phyloP scores from a whole-genome alignment of 768 basidiomycete species.

The Auricularia cornea region DNA sequence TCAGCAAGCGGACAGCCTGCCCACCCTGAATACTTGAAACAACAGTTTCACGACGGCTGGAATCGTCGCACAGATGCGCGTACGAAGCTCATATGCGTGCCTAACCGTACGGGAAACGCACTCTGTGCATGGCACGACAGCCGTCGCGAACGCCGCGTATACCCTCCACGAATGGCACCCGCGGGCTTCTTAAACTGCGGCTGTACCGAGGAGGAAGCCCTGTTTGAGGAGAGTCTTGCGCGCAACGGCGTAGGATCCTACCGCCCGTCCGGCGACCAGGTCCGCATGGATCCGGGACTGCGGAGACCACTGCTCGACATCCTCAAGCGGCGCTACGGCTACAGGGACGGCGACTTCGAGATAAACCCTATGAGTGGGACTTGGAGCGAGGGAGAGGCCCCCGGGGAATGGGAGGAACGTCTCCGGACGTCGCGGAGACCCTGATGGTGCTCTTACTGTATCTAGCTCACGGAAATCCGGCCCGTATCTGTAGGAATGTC shows the following conservation, averaged over 20 bases:
- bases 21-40: conserved; percentile 32
- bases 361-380: conserved; percentile 51
- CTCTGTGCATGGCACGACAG: conserved; percentile 90
- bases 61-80: conserved; percentile 66
- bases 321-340: conserved; percentile 63
- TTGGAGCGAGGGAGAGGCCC: conserved; percentile 65
- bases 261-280: conserved; percentile 64
- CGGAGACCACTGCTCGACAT: conserved; percentile 72
- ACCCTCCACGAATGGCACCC: conserved; percentile 75
- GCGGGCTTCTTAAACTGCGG: conserved; percentile 75
- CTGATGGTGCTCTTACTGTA: no score
- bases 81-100: conserved; percentile 60
- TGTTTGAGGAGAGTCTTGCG: conserved; percentile 78
- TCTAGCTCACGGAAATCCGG: no score
- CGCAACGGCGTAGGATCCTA: conserved; percentile 77
- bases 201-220: conserved; percentile 74
- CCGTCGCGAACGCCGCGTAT: conserved; percentile 66
- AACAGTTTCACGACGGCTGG: conserved; percentile 55
- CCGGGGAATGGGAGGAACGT: conserved; percentile 15
- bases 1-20: neutral
- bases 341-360: conserved; percentile 83
- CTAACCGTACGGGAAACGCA: conserved; percentile 82
- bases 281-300: conserved; percentile 83
- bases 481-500: no score
- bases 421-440: neutral